Conservation (phyloP, 1,139 yeast species). For the Blastobotrys illinoisensis region DNA sequence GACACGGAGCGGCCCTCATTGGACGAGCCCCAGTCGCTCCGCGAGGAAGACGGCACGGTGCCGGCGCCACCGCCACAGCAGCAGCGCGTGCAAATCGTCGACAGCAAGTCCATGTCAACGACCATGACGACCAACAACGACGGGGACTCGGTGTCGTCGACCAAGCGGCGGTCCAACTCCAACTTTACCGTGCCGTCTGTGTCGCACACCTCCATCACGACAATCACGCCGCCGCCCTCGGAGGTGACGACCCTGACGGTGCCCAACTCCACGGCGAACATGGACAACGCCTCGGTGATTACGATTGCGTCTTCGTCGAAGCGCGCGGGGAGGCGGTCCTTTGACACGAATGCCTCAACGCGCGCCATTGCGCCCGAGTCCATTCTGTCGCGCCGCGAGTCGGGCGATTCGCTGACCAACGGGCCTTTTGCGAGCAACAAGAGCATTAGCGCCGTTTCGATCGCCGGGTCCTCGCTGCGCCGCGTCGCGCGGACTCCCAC, state of each 20-base stretch:
- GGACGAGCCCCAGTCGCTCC: background rate
- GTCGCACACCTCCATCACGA: conserved; percentile 28
- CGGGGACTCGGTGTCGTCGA: conserved; percentile 13
- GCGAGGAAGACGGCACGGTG: background rate
- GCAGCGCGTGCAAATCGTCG: conserved; percentile 22
- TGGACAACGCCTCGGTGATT: conserved; percentile 35
- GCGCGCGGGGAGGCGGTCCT: conserved; percentile 28
- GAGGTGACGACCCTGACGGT: conserved; percentile 6
- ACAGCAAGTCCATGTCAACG: conserved; percentile 7
- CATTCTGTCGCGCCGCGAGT: conserved; percentile 26
- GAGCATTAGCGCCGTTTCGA: background rate
- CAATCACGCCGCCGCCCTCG: conserved; percentile 22
- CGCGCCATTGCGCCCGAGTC: conserved; percentile 36
- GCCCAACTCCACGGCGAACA: conserved; percentile 5
- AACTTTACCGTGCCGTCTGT: conserved; percentile 30
- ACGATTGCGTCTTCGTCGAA: conserved; percentile 37
- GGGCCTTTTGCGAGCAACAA: conserved; percentile 7
- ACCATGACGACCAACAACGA: conserved; percentile 4
- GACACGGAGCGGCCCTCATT: background rate
- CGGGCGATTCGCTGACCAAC: conserved; percentile 22
- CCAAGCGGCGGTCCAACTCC: conserved; percentile 27
- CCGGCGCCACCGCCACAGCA: too few species aligned
- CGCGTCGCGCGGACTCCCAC: background rate
- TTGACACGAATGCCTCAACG: conserved; percentile 38
- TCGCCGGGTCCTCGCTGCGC: background rate